phyloP scores from a whole-genome alignment of 257 asterid species.

The Ehretia macrophylla region DNA sequence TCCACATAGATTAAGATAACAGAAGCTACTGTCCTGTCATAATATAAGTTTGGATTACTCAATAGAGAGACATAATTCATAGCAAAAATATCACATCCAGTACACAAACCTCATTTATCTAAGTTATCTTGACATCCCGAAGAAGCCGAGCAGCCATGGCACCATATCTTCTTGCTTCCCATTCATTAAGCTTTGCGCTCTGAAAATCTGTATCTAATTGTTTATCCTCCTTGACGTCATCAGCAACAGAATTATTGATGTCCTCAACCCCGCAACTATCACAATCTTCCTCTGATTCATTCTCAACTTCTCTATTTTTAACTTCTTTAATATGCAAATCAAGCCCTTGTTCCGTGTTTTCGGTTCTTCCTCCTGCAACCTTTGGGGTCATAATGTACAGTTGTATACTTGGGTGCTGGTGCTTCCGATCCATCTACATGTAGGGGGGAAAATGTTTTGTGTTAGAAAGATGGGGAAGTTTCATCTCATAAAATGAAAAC shows the following conservation, averaged over 20 bases:
- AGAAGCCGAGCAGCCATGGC: constrained; percentile 98
- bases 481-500: neutral
- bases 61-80: neutral
- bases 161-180: constrained; percentile 89
- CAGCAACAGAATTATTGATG: constrained; percentile 17
- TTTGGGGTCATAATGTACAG: constrained; percentile 66
- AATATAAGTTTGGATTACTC: neutral
- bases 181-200: constrained; percentile 50
- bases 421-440: constrained; percentile 76
- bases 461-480: neutral
- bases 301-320: constrained; percentile 28
- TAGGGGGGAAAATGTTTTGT: constrained; percentile 7
- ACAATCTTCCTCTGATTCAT: constrained; percentile 42
- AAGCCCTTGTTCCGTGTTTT: constrained; percentile 18
- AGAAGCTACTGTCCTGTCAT: too few species aligned
- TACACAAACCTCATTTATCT: constrained; percentile 18
- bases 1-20: too few species aligned
- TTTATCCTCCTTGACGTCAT: constrained; percentile 20
- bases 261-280: constrained; percentile 19
- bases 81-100: neutral
- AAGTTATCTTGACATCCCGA: constrained; percentile 68
- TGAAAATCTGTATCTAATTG: constrained; percentile 20
- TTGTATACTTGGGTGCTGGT: constrained; percentile 93
- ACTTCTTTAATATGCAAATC: constrained; percentile 24
- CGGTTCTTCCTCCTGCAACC: constrained; percentile 27